These are phyloP conservation scores for Ganoderma multipileum DNA, from an alignment of 1,284 basidiomycete species.

Conservation along the genomic window DNA sequence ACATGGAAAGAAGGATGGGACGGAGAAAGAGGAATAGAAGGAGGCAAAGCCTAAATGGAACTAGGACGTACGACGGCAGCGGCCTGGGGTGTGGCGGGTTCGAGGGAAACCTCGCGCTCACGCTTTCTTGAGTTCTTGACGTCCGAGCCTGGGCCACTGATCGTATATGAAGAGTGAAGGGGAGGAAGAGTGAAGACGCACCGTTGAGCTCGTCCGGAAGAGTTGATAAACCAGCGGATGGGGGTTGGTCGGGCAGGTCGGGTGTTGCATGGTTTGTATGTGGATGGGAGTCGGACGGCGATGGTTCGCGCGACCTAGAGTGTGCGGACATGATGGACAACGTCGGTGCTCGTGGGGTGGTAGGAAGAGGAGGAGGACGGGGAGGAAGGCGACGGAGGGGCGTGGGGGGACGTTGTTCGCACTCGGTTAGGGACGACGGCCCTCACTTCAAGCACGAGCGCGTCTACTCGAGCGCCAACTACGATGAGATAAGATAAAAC, in stretches of 20 bases:
- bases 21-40: conserved; percentile 7
- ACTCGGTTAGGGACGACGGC: conserved; percentile 30
- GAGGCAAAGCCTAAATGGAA: conserved; percentile 30
- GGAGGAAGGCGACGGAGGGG: conserved; percentile 10
- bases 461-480: conserved; percentile 4
- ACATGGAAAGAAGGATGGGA: not conserved
- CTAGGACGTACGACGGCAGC: conserved; percentile 40
- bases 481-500: conserved; percentile 30
- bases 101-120: conserved; percentile 76
- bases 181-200: conserved; percentile 9
- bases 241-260: not conserved
- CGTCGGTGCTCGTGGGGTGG: not conserved
- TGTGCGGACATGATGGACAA: conserved; percentile 15
- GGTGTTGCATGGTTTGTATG: not conserved
- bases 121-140: conserved; percentile 54
- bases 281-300: conserved; percentile 8
- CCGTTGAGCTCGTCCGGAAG: conserved; percentile 24
- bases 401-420: conserved; percentile 29
- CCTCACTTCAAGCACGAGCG: no score
- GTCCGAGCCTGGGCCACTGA: conserved; percentile 9
- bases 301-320: not conserved
- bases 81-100: conserved; percentile 64
- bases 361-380: not conserved
- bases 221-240: conserved; percentile 17
- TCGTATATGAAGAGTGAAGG: not conserved